These are phyloP conservation scores for Spathaspora sp. DNA, from an alignment of 805 yeast genomes.

Conservation along the genomic window DNA sequence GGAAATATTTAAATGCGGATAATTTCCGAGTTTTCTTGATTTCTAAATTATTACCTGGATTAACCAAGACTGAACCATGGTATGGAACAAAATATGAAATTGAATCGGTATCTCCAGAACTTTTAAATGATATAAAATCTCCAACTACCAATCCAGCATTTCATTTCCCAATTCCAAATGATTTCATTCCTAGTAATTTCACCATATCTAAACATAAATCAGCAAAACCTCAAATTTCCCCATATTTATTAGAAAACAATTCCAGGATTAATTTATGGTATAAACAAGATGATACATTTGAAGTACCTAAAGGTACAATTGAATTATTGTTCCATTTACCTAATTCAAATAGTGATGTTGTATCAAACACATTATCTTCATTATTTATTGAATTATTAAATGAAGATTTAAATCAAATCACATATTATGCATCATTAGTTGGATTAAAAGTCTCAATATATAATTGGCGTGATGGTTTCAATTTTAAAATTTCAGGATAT, in stretches of 20 bases:
- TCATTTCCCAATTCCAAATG: conserved; percentile 69
- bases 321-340: conserved; percentile 66
- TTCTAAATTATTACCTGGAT: conserved; percentile 44
- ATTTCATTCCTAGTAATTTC: conserved; percentile 79
- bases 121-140: conserved; percentile 29
- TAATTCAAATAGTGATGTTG: conserved; percentile 54
- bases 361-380: conserved; percentile 53
- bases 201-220: conserved; percentile 44
- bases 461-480: conserved; percentile 67
- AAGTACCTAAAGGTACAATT: conserved; percentile 82
- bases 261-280: conserved; percentile 68
- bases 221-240: conserved; percentile 45
- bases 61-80: conserved; percentile 68
- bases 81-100: conserved; percentile 80
- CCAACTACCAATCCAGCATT: conserved; percentile 27
- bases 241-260: conserved; percentile 54
- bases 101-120: conserved; percentile 37
- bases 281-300: conserved; percentile 84
- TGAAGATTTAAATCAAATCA: conserved; percentile 70
- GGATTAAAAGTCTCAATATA: conserved; percentile 61
- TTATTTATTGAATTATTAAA: conserved; percentile 68
- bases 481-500: conserved; percentile 69
- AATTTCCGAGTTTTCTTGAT: conserved; percentile 62
- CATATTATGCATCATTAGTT: conserved; percentile 83
- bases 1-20: conserved; percentile 46